Percentiles rank a stretch among this genome's conserved stretches.
Conservation (phyloP, 1,139 yeast species). For the Wickerhamiella pararugosa region DNA sequence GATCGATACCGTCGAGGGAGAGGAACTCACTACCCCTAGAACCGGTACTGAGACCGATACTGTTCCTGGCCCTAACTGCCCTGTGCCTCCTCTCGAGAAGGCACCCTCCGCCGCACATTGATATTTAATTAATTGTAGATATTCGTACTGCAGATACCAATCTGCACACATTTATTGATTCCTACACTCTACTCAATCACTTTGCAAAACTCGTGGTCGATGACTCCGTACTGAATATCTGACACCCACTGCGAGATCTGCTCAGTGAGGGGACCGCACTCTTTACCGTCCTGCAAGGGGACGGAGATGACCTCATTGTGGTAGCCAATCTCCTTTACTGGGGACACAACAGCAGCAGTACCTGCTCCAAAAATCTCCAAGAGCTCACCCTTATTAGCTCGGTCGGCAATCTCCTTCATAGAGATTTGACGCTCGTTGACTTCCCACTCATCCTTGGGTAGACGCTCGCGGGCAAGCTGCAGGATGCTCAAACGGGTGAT, state of each 20-base stretch:
- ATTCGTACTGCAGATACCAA: background rate
- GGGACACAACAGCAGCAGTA: slow-evolving; percentile 92
- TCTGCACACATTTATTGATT: background rate
- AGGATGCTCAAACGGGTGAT: slow-evolving; percentile 87
- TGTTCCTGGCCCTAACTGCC: too few relatives aligned
- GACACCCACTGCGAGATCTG: slow-evolving; percentile 71
- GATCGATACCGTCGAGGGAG: too few relatives aligned
- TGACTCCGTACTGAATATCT: slow-evolving; percentile 75
- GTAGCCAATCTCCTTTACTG: slow-evolving; percentile 75
- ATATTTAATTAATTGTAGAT: background rate
- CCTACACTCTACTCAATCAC: background rate
- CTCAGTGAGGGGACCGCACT: slow-evolving; percentile 65
- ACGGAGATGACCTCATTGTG: slow-evolving; percentile 53
- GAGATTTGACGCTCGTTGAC: slow-evolving; percentile 69
- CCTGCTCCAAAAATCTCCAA: slow-evolving; percentile 96
- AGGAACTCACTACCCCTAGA: too few relatives aligned
- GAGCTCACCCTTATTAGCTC: slow-evolving; percentile 63
- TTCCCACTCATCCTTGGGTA: slow-evolving; percentile 61
- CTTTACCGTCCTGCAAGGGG: slow-evolving; percentile 65
- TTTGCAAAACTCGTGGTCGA: slow-evolving; percentile 30
- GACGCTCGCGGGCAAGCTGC: slow-evolving; percentile 55
- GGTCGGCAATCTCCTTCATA: slow-evolving; percentile 64
- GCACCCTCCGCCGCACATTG: background rate
- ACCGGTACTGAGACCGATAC: too few relatives aligned
- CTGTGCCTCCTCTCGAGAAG: too few relatives aligned